Evolutionary conservation across 768 basidiomycete species (phyloP).

Genomic region (Trametes cingulata): DNA sequence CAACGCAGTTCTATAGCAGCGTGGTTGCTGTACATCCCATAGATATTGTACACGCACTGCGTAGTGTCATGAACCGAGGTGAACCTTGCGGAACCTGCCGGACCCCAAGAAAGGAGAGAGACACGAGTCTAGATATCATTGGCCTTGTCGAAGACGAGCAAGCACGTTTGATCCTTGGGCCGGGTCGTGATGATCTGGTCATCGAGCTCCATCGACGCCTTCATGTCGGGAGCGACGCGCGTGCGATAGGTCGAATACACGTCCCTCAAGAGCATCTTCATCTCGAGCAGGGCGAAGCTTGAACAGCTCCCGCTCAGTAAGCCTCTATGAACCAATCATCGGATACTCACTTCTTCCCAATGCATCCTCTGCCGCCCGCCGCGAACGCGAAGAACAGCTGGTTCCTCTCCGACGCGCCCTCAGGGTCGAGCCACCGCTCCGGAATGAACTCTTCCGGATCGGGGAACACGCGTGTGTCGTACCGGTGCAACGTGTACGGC

Average conservation of each 20-base stretch:
- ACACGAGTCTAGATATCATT: background rate
- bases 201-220: conserved; percentile 18
- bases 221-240: conserved; percentile 21
- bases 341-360: conserved; percentile 14
- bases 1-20: no score
- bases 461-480: conserved; percentile 80
- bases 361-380: conserved; percentile 24
- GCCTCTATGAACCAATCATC: no score
- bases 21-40: no score
- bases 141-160: conserved; percentile 23
- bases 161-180: conserved; percentile 23
- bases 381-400: conserved; percentile 80
- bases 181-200: conserved; percentile 11
- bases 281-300: conserved; percentile 26
- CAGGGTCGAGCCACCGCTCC: conserved; percentile 89
- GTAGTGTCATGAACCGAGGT: no score
- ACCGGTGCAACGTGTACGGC: conserved; percentile 80
- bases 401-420: conserved; percentile 80
- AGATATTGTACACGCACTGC: no score
- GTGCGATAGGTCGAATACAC: conserved; percentile 21
- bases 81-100: no score
- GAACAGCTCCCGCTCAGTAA: background rate
- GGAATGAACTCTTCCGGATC: conserved; percentile 82
- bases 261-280: conserved; percentile 23
- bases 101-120: no score